Conservation (phyloP, 345 rosid genomes). For the Eucalyptus leucophloia region DNA sequence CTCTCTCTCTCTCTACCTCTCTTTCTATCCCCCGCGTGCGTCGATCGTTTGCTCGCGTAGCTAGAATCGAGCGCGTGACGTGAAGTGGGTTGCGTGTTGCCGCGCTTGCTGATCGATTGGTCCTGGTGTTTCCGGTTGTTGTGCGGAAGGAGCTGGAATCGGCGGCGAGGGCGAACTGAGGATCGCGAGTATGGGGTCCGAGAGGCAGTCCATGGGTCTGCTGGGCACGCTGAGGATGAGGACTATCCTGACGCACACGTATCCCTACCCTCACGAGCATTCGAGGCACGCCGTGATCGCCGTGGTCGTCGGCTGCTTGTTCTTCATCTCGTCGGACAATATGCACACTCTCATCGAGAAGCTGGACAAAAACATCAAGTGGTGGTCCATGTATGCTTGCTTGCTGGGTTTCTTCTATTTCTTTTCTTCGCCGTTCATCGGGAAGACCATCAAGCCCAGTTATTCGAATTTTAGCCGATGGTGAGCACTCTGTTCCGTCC, state of each 20-base stretch:
- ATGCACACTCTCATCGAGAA: conserved; percentile 92
- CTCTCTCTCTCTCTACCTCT: background rate
- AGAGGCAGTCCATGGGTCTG: conserved; percentile 34
- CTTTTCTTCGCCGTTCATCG: conserved; percentile 94
- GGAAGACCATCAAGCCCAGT: conserved; percentile 93
- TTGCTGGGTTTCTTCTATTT: conserved; percentile 96
- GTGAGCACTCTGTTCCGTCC: conserved; percentile 25
- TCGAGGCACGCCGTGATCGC: conserved; percentile 97
- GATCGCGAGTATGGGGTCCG: conserved; percentile 34
- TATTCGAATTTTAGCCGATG: conserved; percentile 95
- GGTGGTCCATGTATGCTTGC: conserved; percentile 99
- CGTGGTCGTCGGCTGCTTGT: conserved; percentile 82
- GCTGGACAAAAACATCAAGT: conserved; percentile 75
- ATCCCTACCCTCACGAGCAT: conserved; percentile 98
- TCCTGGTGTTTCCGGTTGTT: background rate
- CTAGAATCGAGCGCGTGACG: background rate
- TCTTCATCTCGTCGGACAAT: conserved; percentile 94
- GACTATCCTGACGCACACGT: conserved; percentile 70
- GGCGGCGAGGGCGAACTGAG: background rate
- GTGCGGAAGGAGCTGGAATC: background rate
- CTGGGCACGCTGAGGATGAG: conserved; percentile 55
- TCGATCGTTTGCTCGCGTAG: background rate
- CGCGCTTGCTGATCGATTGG: background rate
- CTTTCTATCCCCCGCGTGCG: background rate
- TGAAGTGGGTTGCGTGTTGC: background rate